Evolutionary conservation across 2,329 filamentous ascomycete species (phyloP).

Genomic region (Ophiosphaerella narmari): DNA sequence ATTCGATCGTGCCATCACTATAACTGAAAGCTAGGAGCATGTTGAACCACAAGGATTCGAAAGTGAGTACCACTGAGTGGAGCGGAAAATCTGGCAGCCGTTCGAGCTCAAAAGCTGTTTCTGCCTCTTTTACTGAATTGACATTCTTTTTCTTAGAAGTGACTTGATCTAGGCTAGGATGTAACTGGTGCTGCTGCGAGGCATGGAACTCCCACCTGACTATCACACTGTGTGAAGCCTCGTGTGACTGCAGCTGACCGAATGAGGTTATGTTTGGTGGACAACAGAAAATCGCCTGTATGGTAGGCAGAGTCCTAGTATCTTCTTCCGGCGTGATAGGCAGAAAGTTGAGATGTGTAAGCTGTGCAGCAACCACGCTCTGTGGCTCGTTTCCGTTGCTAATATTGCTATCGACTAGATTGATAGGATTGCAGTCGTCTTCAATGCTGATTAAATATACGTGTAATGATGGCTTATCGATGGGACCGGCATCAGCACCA

Average conservation of each 20-base stretch:
- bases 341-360: slow-evolving; percentile 77
- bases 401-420: slow-evolving; percentile 28
- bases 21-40: slow-evolving; percentile 74
- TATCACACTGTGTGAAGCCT: slow-evolving; percentile 73
- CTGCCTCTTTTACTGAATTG: slow-evolving; percentile 34
- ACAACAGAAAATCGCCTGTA: slow-evolving; percentile 75
- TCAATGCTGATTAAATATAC: slow-evolving; percentile 35
- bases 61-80: slow-evolving; percentile 71
- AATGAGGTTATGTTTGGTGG: slow-evolving; percentile 45
- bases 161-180: slow-evolving; percentile 78
- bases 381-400: slow-evolving; percentile 27
- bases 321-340: slow-evolving; percentile 66
- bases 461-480: slow-evolving; percentile 43
- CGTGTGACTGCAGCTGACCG: slow-evolving; percentile 60
- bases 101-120: slow-evolving; percentile 47
- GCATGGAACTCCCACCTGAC: slow-evolving; percentile 80
- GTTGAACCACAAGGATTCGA: slow-evolving; percentile 71
- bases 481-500: slow-evolving; percentile 50
- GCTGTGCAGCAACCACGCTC: slow-evolving; percentile 37
- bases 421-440: slow-evolving; percentile 38
- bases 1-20: slow-evolving; percentile 80
- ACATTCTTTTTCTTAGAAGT: slow-evolving; percentile 65
- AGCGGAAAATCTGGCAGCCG: slow-evolving; percentile 70
- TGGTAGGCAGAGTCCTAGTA: slow-evolving; percentile 64
- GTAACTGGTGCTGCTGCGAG: slow-evolving; percentile 64